Base-by-base conservation (phyloP, 2,329 filamentous ascomycete species). In the Phialocephala sp. region DNA sequence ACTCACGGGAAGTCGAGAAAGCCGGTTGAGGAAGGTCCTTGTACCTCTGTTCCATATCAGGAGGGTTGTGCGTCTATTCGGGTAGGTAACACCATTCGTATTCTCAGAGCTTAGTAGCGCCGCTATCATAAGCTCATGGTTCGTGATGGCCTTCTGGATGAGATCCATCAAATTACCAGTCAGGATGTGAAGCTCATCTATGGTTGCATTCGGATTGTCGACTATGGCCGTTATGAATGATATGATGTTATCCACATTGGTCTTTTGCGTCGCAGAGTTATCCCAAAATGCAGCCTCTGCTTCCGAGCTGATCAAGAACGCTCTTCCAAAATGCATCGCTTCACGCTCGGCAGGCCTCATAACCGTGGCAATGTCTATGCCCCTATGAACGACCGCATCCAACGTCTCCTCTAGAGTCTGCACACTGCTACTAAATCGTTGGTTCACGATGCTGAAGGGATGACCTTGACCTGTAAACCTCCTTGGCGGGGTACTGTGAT, bases 1-100 rank as follows among this genome's bases (percentile, higher is more conserved):
- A 27, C 4, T 5, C 5, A 2, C 8, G 11, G 52, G 36, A 8
- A n/a, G 15, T 1, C 18, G 8, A 9, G 54, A 35, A 18, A 66
- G 45, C 11, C 20, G 20, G 39, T 52, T 36, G 9, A 66, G 20
- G 20, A 66, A 66, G 1, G 47, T 35, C 8, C 64, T 50, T 12
- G 64, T 66, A 8, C 64, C 64, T 32, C 56, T 43, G 32, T 66
- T 66, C 64, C 64, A 66, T 2, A 27, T 55, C 27, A 36, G 35
- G 20, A 66, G 60, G n/a, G 41, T 56, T 1, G 24, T 47, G 2
- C 64, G 60, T 1, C 64, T 60, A 11, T 56, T 22, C 1, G 55
- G 35, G 41, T 60, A 66, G 3, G 9, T 45, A 8, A 39, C 20
- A 1, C 36, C 4, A 41, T 62, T 62, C 2, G 58, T 18, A 2